Base-by-base conservation (phyloP, 1,284 basidiomycete genomes). In the Vanrija humicola region DNA sequence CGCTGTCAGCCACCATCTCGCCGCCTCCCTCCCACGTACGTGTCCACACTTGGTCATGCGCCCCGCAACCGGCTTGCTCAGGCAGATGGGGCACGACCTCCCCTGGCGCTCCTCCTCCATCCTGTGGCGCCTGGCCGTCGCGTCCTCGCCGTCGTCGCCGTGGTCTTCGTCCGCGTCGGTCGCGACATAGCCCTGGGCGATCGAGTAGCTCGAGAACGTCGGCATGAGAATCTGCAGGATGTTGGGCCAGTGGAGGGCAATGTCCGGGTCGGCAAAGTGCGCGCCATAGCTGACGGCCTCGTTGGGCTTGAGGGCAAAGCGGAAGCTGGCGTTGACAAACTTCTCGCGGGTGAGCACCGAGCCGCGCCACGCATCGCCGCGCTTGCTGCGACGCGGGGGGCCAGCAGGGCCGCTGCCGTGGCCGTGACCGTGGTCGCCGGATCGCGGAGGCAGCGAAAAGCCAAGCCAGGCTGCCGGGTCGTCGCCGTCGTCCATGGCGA, bases 41-140 rank as follows among this genome's bases (percentile, higher is more conserved):
- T 97, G 94, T 56, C 93, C 94, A 66, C 93, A 97, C 79, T 90
- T 92, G 46, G 93, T 97, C 90, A 98, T 98, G 46, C 96, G 82
- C 16, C 95, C 90, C 18, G 92, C 91, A 43, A 86, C 86, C 6
- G 94, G 95, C 48, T 89, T 72, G 44, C 73, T 69, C 44, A 99
- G 82, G 77, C 95, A 99, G 62, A 99, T 98, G 3, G 95, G 96
- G 75, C 95, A 98, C 14, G 84, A 86, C 15, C 84, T 86, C 46
- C 72, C 75, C 50, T 70, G 63, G 34, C 64, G 46, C 51, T 75
- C 74, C 52, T 73, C 68, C 50, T 77, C 73, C 49, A 71, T 69
- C 21, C 72, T 56, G 15, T 66, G 55, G 3, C 70, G 42, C 23
- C 54, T 43, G 38, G 65, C 62, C 0, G 65, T 72, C 5, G 65